A percentile compares a stretch with the other conserved stretches of the same genome.
Evolutionary conservation across 129 eudicot genomes (phyloP).

Genomic region (Chrysanthemum makinoi): DNA sequence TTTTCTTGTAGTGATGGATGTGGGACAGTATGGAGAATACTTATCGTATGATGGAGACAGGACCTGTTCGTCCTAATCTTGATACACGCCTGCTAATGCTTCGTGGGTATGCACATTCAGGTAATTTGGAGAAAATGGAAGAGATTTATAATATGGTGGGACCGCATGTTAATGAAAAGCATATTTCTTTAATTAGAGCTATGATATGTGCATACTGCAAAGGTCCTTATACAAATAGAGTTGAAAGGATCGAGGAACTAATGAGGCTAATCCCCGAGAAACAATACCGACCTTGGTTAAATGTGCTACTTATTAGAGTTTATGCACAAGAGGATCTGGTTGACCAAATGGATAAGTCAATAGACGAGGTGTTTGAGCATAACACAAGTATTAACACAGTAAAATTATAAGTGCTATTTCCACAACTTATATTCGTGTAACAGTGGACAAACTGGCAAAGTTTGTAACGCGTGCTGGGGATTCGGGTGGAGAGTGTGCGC

Average conservation of each 20-base stretch:
- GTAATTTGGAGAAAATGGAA: constrained; percentile 80
- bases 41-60: constrained; percentile 36
- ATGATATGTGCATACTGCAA: constrained; percentile 82
- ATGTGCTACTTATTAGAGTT: constrained; percentile 55
- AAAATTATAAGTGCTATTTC: constrained; percentile 50
- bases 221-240: constrained; percentile 42
- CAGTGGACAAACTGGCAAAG: constrained; percentile 63
- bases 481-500: constrained; percentile 81
- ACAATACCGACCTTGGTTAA: constrained; percentile 77
- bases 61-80: constrained; percentile 47
- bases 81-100: constrained; percentile 66
- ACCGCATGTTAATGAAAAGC: constrained; percentile 31
- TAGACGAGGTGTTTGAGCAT: constrained; percentile 62
- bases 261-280: constrained; percentile 53
- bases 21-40: constrained; percentile 90
- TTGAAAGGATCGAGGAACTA: constrained; percentile 52
- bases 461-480: constrained; percentile 61
- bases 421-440: constrained; percentile 46
- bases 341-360: constrained; percentile 65
- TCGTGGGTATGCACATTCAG: constrained; percentile 82
- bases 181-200: constrained; percentile 40
- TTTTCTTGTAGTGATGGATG: no score
- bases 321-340: constrained; percentile 72
- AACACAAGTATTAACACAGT: constrained; percentile 43
- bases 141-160: constrained; percentile 49